Percentiles rank a stretch among this genome's conserved stretches.
These are phyloP conservation scores for Exophiala spinifera DNA, from an alignment of 2,329 filamentous ascomycete genomes.

Conservation along the genomic window DNA sequence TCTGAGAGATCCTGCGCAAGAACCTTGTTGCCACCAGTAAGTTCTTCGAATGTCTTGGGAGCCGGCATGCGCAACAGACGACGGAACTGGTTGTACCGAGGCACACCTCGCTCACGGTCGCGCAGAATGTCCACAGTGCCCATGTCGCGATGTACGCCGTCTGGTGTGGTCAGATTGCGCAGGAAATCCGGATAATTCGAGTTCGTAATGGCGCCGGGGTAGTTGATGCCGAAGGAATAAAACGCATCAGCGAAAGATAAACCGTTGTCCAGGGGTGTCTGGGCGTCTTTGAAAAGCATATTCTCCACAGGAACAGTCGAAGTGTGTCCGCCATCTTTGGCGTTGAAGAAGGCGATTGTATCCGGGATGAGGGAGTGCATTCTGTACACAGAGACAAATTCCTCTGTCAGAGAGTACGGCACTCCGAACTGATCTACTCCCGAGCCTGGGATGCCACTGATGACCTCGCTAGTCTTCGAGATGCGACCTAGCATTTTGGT, in stretches of 20 bases:
- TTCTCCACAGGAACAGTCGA: slow-evolving; percentile 26
- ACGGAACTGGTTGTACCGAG: slow-evolving; percentile 38
- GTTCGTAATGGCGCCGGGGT: slow-evolving; percentile 46
- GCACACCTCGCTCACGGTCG: slow-evolving; percentile 17
- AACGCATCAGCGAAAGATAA: slow-evolving; percentile 39
- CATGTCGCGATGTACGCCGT: slow-evolving; percentile 38
- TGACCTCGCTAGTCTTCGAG: slow-evolving; percentile 39
- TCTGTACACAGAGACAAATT: slow-evolving; percentile 46
- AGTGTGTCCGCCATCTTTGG: slow-evolving; percentile 30
- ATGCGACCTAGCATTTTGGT: slow-evolving; percentile 44
- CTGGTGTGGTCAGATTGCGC: slow-evolving; percentile 41
- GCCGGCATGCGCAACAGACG: slow-evolving; percentile 37
- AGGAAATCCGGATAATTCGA: slow-evolving; percentile 44
- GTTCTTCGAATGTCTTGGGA: slow-evolving; percentile 39
- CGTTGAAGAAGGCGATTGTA: slow-evolving; percentile 38
- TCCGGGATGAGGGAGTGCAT: slow-evolving; percentile 44
- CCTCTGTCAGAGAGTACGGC: slow-evolving; percentile 44
- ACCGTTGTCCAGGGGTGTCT: slow-evolving; percentile 19
- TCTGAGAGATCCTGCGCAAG: slow-evolving; percentile 39
- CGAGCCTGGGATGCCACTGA: slow-evolving; percentile 43
- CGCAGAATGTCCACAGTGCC: slow-evolving; percentile 37
- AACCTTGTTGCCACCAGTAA: slow-evolving; percentile 39
- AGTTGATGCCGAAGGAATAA: slow-evolving; percentile 50
- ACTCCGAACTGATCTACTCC: slow-evolving; percentile 37
- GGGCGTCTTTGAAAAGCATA: slow-evolving; percentile 10